Conservation (phyloP, 345 rosid genomes). For the Eucalyptus marginata region DNA sequence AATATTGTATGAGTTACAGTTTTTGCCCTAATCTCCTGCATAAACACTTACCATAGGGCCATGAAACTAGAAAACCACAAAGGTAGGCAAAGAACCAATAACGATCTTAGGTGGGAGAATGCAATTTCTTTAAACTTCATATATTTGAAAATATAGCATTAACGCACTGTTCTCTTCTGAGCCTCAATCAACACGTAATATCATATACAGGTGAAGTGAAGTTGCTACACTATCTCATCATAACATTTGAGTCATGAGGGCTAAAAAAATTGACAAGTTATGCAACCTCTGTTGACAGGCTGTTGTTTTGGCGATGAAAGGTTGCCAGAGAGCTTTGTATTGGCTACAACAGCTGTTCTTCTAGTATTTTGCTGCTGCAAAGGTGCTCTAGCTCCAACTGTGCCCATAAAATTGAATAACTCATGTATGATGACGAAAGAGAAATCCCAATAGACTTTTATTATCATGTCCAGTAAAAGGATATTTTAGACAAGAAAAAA, state of each 20-base stretch:
- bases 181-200: neutral
- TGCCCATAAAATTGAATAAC: neutral
- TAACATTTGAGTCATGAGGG: neutral
- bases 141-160: neutral
- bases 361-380: conserved; percentile 35
- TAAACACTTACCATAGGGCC: neutral
- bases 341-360: conserved; percentile 27
- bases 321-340: conserved; percentile 25
- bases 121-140: neutral
- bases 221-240: neutral
- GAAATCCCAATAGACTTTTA: neutral
- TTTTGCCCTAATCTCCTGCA: neutral
- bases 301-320: conserved; percentile 36
- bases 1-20: neutral
- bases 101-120: neutral
- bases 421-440: neutral
- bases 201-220: neutral
- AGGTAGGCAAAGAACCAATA: neutral
- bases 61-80: neutral
- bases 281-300: conserved; percentile 33
- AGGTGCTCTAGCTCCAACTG: conserved; percentile 44
- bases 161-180: neutral
- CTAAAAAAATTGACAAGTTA: neutral
- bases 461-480: neutral
- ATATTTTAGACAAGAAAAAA: neutral